Conservation (phyloP, 108 stramenopile genomes). For the Nannochloropsis oceanica region DNA sequence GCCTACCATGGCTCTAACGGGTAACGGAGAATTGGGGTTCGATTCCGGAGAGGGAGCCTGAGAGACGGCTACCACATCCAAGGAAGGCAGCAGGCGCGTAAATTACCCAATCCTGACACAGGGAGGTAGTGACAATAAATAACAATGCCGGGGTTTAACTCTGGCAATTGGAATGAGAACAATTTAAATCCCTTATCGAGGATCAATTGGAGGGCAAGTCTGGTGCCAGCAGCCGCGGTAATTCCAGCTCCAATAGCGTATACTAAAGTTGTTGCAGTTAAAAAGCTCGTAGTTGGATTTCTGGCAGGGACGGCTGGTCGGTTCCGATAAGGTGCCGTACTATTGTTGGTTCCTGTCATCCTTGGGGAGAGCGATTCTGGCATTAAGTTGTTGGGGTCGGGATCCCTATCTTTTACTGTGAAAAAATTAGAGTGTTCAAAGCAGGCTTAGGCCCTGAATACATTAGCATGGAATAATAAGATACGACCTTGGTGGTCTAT, state of each 20-base stretch:
- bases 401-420: conserved; percentile 85
- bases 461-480: conserved; percentile 91
- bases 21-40: conserved; percentile 90
- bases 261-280: conserved; percentile 47
- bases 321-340: background rate
- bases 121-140: conserved; percentile 95
- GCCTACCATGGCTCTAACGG: conserved; percentile 89
- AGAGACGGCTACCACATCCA: conserved; percentile 95
- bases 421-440: conserved; percentile 98
- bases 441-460: conserved; percentile 91
- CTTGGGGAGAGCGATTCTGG: conserved; percentile 66
- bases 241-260: conserved; percentile 68
- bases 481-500: conserved; percentile 84
- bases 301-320: conserved; percentile 3
- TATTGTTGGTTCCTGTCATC: conserved; percentile 32
- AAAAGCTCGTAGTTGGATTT: conserved; percentile 41
- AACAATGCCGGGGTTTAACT: conserved; percentile 85
- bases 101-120: conserved; percentile 93
- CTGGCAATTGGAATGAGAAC: conserved; percentile 91
- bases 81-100: conserved; percentile 93
- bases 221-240: conserved; percentile 66
- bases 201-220: conserved; percentile 96
- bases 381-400: conserved; percentile 73
- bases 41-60: conserved; percentile 98
- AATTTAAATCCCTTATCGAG: conserved; percentile 89